Base-by-base conservation (phyloP, 1,284 basidiomycete species). In the Cutaneotrichosporon sp. region DNA sequence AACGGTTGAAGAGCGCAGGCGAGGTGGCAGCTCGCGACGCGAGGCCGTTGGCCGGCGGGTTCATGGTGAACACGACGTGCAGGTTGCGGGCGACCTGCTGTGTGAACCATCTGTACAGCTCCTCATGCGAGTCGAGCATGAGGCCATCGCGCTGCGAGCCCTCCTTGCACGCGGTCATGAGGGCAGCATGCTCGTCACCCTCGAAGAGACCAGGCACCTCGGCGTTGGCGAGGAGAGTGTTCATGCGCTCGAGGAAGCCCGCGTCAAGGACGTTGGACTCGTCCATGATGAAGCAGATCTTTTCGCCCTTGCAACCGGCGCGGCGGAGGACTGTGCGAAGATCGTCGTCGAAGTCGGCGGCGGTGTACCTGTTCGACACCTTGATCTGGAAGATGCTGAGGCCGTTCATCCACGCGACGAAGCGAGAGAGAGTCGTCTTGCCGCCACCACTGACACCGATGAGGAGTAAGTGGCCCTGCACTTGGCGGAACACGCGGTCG, bases 221-320 rank as follows among this genome's bases (percentile, higher is more conserved):
- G n/a, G 95, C 95, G 72, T 99, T 99, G 43, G 97, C 97, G 14
- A 99, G 86, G 4, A 99, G 86, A 0, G 95, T 99, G 79, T 99
- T 99, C 93, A 99, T 98, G 34, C 97, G 87, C 77, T 99, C 97
- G 64, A 99, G 82, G 84, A 99, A 98, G 59, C 97, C 97, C 6
- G 97, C 94, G 77, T 99, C 95, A 42, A 98, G 88, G 29, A 99
- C 95, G 73, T 99, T 99, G 1, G 93, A 97, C 79, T 99, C 97
- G 79, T 99, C 97, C 95, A 99, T 98, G 80, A 99, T 98, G 84
- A 99, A 99, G 76, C 94, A 98, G 45, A 99, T 90, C 81, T 98
- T 98, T 80, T 99, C 97, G 69, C 93, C 95, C 76, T 98, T 98
- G 82, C 94, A 97, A 7, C 97, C 97, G 0, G 95, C 85, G 29